Conservation (phyloP, 2,329 filamentous ascomycete species). For the Colletotrichum magnum region DNA sequence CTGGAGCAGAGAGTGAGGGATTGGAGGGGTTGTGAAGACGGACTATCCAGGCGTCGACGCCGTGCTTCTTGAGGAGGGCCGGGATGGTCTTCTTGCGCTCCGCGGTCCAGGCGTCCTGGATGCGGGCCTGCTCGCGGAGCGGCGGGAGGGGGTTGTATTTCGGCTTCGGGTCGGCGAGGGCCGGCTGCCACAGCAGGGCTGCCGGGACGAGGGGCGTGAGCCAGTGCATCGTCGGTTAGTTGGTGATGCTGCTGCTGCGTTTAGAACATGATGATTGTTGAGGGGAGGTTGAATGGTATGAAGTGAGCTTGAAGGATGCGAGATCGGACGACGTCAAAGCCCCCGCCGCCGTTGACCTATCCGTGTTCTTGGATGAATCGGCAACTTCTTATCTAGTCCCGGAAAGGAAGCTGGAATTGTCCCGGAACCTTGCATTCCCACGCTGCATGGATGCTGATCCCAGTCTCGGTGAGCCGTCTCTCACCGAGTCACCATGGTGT, state of each 20-base stretch:
- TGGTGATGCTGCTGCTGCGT: not conserved
- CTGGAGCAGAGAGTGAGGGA: not conserved
- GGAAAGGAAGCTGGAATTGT: slow-evolving; percentile 33
- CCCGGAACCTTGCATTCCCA: slow-evolving; percentile 19
- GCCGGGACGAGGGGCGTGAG: slow-evolving; percentile 19
- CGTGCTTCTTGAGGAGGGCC: slow-evolving; percentile 58
- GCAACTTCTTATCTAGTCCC: slow-evolving; percentile 25
- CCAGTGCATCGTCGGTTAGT: slow-evolving; percentile 25
- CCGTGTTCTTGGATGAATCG: not conserved
- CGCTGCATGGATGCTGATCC: slow-evolving; percentile 35
- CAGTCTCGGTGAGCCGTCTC: slow-evolving; percentile 15
- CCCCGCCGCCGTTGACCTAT: slow-evolving; percentile 10
- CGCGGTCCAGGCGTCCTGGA: slow-evolving; percentile 60
- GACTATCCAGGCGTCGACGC: slow-evolving; percentile 64
- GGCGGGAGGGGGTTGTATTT: slow-evolving; percentile 57
- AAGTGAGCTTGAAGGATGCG: not conserved
- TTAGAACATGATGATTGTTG: not conserved
- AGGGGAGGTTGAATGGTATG: not conserved
- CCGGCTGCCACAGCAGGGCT: slow-evolving; percentile 16
- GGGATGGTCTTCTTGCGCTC: slow-evolving; percentile 59
- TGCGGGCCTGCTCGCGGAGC: slow-evolving; percentile 58
- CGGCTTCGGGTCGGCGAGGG: slow-evolving; percentile 8
- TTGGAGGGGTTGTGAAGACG: slow-evolving; percentile 32
- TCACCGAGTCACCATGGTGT: no score
- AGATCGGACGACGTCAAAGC: slow-evolving; percentile 35